Conservation (phyloP, 139 green algal species). For the Chlamydomonas schloesseri region DNA sequence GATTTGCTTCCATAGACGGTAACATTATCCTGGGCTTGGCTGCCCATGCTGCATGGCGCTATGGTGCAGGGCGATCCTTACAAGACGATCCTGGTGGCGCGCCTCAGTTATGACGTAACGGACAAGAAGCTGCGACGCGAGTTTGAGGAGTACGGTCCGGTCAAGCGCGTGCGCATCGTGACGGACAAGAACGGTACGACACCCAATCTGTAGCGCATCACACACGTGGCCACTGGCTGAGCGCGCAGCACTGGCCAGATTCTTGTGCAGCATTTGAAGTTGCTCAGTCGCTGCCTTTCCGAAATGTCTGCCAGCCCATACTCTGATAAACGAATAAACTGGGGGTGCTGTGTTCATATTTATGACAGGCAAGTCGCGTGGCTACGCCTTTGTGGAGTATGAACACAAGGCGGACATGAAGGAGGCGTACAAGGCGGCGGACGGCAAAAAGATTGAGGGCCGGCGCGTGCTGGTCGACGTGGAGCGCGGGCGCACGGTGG, state of each 20-base stretch:
- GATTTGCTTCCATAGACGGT: no score
- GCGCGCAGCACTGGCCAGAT: no score
- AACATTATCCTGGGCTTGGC: no score
- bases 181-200: conserved; percentile 70
- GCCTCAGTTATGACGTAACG: conserved; percentile 84
- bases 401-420: conserved; percentile 96
- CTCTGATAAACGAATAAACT: no score
- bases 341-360: no score
- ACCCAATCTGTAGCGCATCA: no score
- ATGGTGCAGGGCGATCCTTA: conserved; percentile 89
- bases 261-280: no score
- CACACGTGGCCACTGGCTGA: background rate
- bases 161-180: conserved; percentile 84
- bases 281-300: no score
- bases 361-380: conserved; percentile 85
- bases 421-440: conserved; percentile 88
- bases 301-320: no score
- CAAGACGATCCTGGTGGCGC: conserved; percentile 90
- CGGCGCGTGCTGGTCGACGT: conserved; percentile 87
- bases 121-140: conserved; percentile 85
- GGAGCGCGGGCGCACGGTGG: conserved; percentile 89
- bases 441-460: conserved; percentile 87
- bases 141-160: conserved; percentile 92
- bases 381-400: conserved; percentile 94
- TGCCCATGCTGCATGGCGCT: no score